A percentile compares a stretch with the other conserved stretches of the same genome.
These are phyloP conservation scores for Colletotrichum sp. DNA, from an alignment of 2,329 filamentous ascomycete species.

Conservation along the genomic window DNA sequence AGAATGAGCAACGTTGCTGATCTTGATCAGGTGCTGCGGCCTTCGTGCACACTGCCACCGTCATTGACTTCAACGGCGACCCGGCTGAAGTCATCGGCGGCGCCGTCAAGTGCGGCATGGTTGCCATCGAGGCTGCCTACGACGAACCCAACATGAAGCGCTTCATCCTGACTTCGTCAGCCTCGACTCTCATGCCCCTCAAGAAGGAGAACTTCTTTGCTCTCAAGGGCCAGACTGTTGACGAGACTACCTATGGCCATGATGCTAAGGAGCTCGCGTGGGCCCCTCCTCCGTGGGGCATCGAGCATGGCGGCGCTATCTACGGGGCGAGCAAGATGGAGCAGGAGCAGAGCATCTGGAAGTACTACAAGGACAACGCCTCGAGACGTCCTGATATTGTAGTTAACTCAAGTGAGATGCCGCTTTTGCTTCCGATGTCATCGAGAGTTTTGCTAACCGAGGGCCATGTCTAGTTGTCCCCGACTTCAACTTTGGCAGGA, in stretches of 20 bases:
- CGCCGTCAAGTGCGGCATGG: slow-evolving; percentile 30
- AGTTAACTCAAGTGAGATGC: not conserved
- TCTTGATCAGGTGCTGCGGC: slow-evolving; percentile 21
- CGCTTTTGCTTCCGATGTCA: not conserved
- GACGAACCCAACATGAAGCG: slow-evolving; percentile 3
- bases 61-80: slow-evolving; percentile 36
- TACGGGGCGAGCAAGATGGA: slow-evolving; percentile 45
- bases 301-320: slow-evolving; percentile 27
- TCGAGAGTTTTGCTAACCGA: rapidly evolving
- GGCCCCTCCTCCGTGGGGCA: not conserved
- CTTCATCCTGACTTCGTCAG: slow-evolving; percentile 4
- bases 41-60: slow-evolving; percentile 43
- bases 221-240: slow-evolving; percentile 22
- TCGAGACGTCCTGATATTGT: slow-evolving; percentile 20
- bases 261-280: slow-evolving; percentile 5
- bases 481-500: slow-evolving; percentile 30
- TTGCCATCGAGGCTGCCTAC: slow-evolving; percentile 29
- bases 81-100: slow-evolving; percentile 42
- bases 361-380: slow-evolving; percentile 36
- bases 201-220: slow-evolving; percentile 23
- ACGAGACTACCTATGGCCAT: not conserved
- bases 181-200: not conserved
- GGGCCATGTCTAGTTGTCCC: slow-evolving; percentile 31
- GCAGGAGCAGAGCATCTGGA: slow-evolving; percentile 42
- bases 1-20: not conserved